A percentile compares a stretch with the other conserved stretches of the same genome.
Evolutionary conservation across 1,139 yeast genomes (phyloP).

Genomic region (Sugiyamaella sp.): DNA sequence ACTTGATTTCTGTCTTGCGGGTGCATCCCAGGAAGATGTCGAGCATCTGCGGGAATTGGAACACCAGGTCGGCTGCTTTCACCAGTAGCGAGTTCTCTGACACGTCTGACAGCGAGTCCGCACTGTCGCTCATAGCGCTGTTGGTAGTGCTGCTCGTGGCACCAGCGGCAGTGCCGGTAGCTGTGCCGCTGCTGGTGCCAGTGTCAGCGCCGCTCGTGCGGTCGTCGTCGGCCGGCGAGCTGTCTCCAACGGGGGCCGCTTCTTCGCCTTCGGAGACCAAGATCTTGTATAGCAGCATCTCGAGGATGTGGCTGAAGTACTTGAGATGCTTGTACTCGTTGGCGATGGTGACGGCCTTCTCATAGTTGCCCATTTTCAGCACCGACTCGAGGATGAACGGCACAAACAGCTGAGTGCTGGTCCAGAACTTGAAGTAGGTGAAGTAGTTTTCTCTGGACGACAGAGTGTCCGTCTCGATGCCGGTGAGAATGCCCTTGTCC

Average conservation of each 20-base stretch:
- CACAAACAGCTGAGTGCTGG: conserved; percentile 44
- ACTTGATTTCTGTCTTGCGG: conserved; percentile 65
- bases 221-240: too few relatives aligned
- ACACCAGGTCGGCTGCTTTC: conserved; percentile 37
- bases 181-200: conserved; percentile 5
- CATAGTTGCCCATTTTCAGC: conserved; percentile 32
- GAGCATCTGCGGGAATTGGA: conserved; percentile 45
- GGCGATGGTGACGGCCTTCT: conserved; percentile 42
- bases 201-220: too few relatives aligned
- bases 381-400: conserved; percentile 43
- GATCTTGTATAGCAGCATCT: conserved; percentile 48
- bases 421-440: conserved; percentile 41
- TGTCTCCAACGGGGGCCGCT: too few relatives aligned
- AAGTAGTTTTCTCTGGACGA: conserved; percentile 41
- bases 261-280: conserved; percentile 37
- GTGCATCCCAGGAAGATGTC: conserved; percentile 60
- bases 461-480: conserved; percentile 45
- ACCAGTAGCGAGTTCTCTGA: conserved; percentile 24
- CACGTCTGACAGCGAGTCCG: conserved; percentile 31
- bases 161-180: too few relatives aligned
- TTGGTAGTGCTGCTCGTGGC: too few relatives aligned
- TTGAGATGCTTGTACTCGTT: conserved; percentile 47
- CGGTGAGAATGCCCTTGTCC: conserved; percentile 46
- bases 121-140: background rate
- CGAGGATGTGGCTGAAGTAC: conserved; percentile 54